These are phyloP conservation scores for Lasiosphaeriaceae sp. DNA, from an alignment of 495 filamentous ascomycete species.

Conservation along the genomic window DNA sequence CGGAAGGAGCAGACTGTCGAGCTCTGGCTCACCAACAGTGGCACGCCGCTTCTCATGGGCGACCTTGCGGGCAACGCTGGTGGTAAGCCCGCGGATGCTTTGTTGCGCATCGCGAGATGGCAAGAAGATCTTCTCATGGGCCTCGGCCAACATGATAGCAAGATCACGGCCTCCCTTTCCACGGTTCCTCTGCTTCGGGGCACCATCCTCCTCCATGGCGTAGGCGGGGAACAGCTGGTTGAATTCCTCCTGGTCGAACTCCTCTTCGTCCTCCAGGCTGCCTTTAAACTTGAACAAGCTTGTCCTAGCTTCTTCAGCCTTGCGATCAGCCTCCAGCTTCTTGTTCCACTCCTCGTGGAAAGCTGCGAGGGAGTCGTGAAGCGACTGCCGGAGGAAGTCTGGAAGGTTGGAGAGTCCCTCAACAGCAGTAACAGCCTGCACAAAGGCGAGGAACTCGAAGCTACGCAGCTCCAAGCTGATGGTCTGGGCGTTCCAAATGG, in stretches of 20 bases:
- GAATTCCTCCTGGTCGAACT: constrained; percentile 73
- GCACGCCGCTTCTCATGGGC: constrained; percentile 21
- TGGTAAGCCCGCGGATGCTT: constrained; percentile 36
- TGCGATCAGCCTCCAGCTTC: constrained; percentile 67
- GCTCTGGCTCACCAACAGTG: constrained; percentile 28
- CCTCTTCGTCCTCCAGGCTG: constrained; percentile 66
- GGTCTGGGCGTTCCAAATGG: constrained; percentile 17
- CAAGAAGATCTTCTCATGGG: constrained; percentile 49
- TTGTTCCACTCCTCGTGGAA: constrained; percentile 77
- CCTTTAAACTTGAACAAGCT: constrained; percentile 81
- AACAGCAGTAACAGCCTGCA: constrained; percentile 34
- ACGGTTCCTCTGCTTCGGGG: constrained; percentile 13
- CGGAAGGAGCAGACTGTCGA: constrained; percentile 54
- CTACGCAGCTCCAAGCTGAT: constrained; percentile 34
- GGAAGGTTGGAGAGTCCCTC: constrained; percentile 41
- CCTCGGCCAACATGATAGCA: constrained; percentile 40
- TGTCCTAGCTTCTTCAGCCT: constrained; percentile 62
- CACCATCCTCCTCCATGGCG: constrained; percentile 27
- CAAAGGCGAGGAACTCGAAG: constrained; percentile 43
- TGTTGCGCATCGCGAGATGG: constrained; percentile 27
- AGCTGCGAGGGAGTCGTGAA: constrained; percentile 56
- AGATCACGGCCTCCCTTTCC: constrained; percentile 36
- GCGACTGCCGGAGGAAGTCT: constrained; percentile 22
- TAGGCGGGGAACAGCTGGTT: constrained; percentile 76
- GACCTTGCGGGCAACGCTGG: constrained; percentile 31